phyloP scores from a whole-genome alignment of 768 basidiomycete species.

The Amanita subjunquillea region DNA sequence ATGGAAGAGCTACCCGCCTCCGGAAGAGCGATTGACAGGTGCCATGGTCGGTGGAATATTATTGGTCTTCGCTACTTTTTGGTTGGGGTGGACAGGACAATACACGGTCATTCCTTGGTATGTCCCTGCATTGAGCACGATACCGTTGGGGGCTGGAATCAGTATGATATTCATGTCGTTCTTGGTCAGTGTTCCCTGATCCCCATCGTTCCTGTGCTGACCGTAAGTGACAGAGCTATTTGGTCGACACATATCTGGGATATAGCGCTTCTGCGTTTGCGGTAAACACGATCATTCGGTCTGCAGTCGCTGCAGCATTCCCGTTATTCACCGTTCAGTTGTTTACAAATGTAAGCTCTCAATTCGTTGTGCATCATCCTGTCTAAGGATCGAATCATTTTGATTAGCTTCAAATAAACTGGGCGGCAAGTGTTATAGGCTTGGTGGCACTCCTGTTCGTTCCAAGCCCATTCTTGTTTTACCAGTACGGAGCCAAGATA shows the following conservation, averaged over 20 bases:
- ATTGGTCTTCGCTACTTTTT: slow-evolving; percentile 50
- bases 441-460: slow-evolving; percentile 44
- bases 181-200: slow-evolving; percentile 28
- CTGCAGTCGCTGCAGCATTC: slow-evolving; percentile 46
- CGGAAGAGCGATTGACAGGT: slow-evolving; percentile 46
- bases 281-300: slow-evolving; percentile 50
- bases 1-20: slow-evolving; percentile 45
- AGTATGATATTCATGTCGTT: slow-evolving; percentile 51
- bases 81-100: slow-evolving; percentile 56
- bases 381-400: not conserved
- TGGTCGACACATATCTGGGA: slow-evolving; percentile 51
- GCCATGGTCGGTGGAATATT: slow-evolving; percentile 47
- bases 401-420: slow-evolving; percentile 38
- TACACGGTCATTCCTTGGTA: slow-evolving; percentile 47
- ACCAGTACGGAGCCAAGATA: slow-evolving; percentile 51
- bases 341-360: slow-evolving; percentile 45
- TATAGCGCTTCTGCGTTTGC: slow-evolving; percentile 55
- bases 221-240: slow-evolving; percentile 40
- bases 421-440: slow-evolving; percentile 47
- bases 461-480: slow-evolving; percentile 63
- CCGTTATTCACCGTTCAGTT: slow-evolving; percentile 60
- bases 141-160: slow-evolving; percentile 37
- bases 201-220: slow-evolving; percentile 43
- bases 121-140: slow-evolving; percentile 41
- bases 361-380: not conserved